Evolutionary conservation across 371 early-diverging fungal genomes (phyloP).

Genomic region (Paraphysoderma sedebokerense): DNA sequence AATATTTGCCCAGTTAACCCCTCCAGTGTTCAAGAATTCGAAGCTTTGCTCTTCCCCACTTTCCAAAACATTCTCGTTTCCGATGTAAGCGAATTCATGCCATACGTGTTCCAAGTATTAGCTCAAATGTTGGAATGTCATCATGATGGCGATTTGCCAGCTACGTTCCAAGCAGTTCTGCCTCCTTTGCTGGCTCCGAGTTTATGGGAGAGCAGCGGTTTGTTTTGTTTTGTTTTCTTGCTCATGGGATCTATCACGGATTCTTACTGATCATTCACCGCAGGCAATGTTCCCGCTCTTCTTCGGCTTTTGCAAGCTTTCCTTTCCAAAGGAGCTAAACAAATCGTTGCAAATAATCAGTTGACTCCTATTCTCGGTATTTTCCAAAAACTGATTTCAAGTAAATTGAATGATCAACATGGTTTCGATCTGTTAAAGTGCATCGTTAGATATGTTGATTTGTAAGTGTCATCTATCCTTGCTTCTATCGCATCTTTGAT

Average conservation of each 20-base stretch:
- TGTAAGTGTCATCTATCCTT: constrained; percentile 24
- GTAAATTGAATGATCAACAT: constrained; percentile 64
- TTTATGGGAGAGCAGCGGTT: constrained; percentile 71
- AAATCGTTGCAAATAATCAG: constrained; percentile 38
- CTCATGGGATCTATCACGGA: not conserved
- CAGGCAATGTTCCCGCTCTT: constrained; percentile 83
- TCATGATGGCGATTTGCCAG: constrained; percentile 39
- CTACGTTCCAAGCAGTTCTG: constrained; percentile 48
- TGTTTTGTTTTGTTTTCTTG: not conserved
- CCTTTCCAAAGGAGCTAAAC: constrained; percentile 43
- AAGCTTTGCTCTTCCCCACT: constrained; percentile 40
- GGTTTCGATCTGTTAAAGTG: constrained; percentile 63
- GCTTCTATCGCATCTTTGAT: not conserved
- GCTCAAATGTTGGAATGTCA: constrained; percentile 69
- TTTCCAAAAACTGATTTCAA: constrained; percentile 78
- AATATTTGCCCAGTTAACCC: constrained; percentile 21
- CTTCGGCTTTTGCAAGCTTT: constrained; percentile 72
- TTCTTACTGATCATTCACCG: not conserved
- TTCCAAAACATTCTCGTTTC: constrained; percentile 34
- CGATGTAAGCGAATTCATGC: constrained; percentile 69
- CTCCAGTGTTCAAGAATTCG: constrained; percentile 53
- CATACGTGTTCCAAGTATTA: constrained; percentile 90
- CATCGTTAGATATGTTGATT: constrained; percentile 46
- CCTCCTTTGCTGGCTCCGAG: constrained; percentile 61
- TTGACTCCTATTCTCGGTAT: constrained; percentile 79